phyloP scores from a whole-genome alignment of 352 stramenopile species.

The Globisporangium alternatum region DNA sequence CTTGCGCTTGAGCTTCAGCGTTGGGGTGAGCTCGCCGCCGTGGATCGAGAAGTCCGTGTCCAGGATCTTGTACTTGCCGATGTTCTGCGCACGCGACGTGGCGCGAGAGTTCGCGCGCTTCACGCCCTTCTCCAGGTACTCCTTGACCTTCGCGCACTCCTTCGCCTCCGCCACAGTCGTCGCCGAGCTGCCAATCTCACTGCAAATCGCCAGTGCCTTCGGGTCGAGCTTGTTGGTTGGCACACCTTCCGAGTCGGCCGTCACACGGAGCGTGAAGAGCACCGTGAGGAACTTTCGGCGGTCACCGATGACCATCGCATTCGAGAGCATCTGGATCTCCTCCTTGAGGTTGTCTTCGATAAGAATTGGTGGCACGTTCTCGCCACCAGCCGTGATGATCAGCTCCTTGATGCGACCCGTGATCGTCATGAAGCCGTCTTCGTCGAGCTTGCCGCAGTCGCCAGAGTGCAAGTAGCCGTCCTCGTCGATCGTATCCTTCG shows the following conservation, averaged over 20 bases:
- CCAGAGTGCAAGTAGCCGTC: constrained; percentile 94
- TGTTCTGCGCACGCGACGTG: constrained; percentile 80
- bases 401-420: constrained; percentile 96
- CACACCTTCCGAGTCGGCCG: constrained; percentile 73
- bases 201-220: constrained; percentile 56
- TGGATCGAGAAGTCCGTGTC: constrained; percentile 89
- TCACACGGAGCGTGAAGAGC: constrained; percentile 87
- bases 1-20: constrained; percentile 95
- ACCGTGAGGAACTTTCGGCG: constrained; percentile 90
- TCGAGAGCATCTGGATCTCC: constrained; percentile 82
- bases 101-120: constrained; percentile 75
- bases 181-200: constrained; percentile 61
- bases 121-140: constrained; percentile 66
- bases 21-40: constrained; percentile 93
- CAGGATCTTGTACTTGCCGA: constrained; percentile 87
- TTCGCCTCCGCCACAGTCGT: constrained; percentile 73
- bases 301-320: constrained; percentile 92
- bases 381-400: constrained; percentile 94
- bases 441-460: constrained; percentile 90
- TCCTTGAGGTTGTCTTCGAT: constrained; percentile 92
- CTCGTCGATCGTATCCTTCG: constrained; percentile 88
- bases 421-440: constrained; percentile 92
- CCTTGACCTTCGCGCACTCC: constrained; percentile 71
- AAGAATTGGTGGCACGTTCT: constrained; percentile 93
- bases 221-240: constrained; percentile 80